Base-by-base conservation (phyloP, 2,329 filamentous ascomycete genomes). In the Ceratocystis cacaofunesta region DNA sequence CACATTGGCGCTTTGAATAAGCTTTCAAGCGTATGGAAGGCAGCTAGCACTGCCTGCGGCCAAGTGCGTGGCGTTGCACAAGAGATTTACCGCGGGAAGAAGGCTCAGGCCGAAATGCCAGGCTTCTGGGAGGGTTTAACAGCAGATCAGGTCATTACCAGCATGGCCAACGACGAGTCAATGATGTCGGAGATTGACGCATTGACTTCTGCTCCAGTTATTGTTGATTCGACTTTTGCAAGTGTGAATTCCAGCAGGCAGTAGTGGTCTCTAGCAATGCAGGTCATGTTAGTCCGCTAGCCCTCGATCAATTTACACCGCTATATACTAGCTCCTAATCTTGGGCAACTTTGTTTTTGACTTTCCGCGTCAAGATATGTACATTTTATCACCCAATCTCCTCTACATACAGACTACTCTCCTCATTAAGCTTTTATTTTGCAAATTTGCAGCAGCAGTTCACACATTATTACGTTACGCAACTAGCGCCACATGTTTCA, bases 11-110 rank as follows among this genome's bases (percentile, higher is more conserved):
- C 88, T 0, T 79, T 94, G 50, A 86, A 86, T 70, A 80, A 84
- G 48, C 78, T 92, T 6, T 84, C 83, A 50, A 76, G 78, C 17
- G 85, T 89, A 2, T 94, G 89, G 89, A 82, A 82, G 44, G 85
- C 90, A 43, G 88, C 89, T 1, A 80, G 78, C 57, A 82, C 81
- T 12, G 88, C 89, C 1, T 81, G 87, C 68, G 81, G 80, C 3
- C 89, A 94, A 73, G 86, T 95, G 17, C 85, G 85, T 69, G 84
- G 83, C 7, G 88, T 94, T 19, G 89, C 90, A n/a, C 84, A 88
- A 71, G 87, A 91, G 70, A 86, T 92, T 62, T 86, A 83, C 72
- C 78, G 77, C 17, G 75, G 77, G 57, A 84, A 83, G 76, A 84
- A 82, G 76, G 78, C 78, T 58, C 79, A 79, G 70, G 78, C 82